Percentiles rank a stretch among this genome's conserved stretches.
phyloP scores from a whole-genome alignment of 106 monocot genomes.

The Agapanthus africanus region DNA sequence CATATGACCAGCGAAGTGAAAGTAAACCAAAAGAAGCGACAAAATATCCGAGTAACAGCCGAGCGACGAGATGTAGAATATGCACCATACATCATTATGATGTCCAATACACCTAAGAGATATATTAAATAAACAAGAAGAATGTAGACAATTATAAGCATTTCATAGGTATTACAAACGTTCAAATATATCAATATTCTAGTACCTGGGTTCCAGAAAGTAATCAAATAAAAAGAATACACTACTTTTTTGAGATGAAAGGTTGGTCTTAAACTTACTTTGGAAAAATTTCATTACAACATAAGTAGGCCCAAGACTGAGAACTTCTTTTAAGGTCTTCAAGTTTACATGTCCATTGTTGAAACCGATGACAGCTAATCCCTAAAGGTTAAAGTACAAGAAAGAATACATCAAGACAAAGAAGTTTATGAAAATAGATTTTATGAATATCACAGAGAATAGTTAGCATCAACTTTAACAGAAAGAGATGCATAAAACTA shows the following conservation, averaged over 20 bases:
- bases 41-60: conserved; percentile 62
- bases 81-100: conserved; percentile 97
- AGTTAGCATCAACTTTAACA: neutral
- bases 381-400: conserved; percentile 30
- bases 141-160: neutral
- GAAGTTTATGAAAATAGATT: neutral
- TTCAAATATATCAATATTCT: neutral
- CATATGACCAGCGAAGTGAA: conserved; percentile 47
- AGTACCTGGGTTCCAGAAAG: neutral
- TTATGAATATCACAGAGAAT: neutral
- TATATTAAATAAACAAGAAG: conserved; percentile 1
- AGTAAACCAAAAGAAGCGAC: conserved; percentile 80
- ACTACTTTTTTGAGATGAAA: neutral
- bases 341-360: conserved; percentile 39
- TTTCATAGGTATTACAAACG: neutral
- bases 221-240: neutral
- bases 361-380: conserved; percentile 89
- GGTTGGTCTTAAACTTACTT: conserved; percentile 30
- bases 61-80: conserved; percentile 78
- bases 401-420: conserved; percentile 1
- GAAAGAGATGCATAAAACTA: neutral
- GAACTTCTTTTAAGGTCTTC: conserved; percentile 44
- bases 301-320: conserved; percentile 92
- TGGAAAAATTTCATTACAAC: conserved; percentile 77
- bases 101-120: conserved; percentile 66